Conservation (phyloP, 495 filamentous ascomycete genomes). For the Corynascus novoguineensis region DNA sequence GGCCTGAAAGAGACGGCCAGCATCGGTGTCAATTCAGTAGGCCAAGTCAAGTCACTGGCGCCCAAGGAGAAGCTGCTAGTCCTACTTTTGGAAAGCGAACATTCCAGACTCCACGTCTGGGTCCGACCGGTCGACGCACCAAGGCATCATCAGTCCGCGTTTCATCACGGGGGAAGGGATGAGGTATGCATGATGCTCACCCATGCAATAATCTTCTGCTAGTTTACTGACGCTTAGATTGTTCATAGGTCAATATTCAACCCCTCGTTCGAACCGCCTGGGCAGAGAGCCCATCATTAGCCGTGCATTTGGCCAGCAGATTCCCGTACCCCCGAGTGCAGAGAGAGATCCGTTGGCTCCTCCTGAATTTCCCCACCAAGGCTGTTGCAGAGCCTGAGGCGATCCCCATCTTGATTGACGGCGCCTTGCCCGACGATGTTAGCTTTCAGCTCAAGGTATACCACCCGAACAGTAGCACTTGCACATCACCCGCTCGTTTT, state of each 20-base stretch:
- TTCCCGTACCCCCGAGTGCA: conserved; percentile 70
- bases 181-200: conserved; percentile 46
- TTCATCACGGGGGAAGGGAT: conserved; percentile 35
- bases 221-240: not conserved
- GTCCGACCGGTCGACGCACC: conserved; percentile 68
- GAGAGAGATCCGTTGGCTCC: conserved; percentile 67
- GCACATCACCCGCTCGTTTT: not conserved
- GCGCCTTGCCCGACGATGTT: conserved; percentile 69
- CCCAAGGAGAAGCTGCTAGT: conserved; percentile 74
- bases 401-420: conserved; percentile 73
- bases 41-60: conserved; percentile 59
- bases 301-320: conserved; percentile 71
- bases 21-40: conserved; percentile 51
- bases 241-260: conserved; percentile 44
- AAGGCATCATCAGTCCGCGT: conserved; percentile 18
- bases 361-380: conserved; percentile 78
- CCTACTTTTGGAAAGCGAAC: conserved; percentile 77
- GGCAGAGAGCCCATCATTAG: conserved; percentile 73
- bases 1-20: conserved; percentile 52
- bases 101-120: conserved; percentile 80
- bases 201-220: not conserved
- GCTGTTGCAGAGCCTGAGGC: conserved; percentile 73
- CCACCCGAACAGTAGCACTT: not conserved
- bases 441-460: conserved; percentile 75
- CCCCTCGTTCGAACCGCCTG: conserved; percentile 75